Base-by-base conservation (phyloP, 1,284 basidiomycete genomes). In the Macrocybe sp. region DNA sequence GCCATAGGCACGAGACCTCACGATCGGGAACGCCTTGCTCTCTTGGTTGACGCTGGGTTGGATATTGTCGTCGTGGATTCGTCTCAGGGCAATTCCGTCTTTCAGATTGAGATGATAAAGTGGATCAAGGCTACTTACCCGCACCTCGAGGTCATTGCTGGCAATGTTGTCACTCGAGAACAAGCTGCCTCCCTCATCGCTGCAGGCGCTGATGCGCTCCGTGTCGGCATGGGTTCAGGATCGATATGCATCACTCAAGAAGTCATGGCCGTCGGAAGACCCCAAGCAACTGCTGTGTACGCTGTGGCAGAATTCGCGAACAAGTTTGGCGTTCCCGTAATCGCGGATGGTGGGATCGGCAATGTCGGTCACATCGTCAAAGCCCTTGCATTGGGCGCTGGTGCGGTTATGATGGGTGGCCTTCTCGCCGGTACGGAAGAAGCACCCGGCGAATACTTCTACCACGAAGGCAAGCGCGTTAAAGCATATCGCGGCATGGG, bases 231-330 rank as follows among this genome's bases (percentile, higher is more conserved):
- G 96, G 96, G 96, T 44, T 92, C 88, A 10, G 96, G 96, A 12
- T 97, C 93, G 8, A 99, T 99, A 64, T 99, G 96, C 67, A 99
- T 99, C 70, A 99, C 96, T 4, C 96, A 99, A 70, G 96, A 99
- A 67, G 92, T 99, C 60, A 99, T 98, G 91, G 96, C 97, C n/a
- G 96, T 98, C 48, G 97, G 96, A 31, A 85, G 96, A 33, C 97
- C 96, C 1, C 96, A 99, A 69, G 96, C 95, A 8, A 97, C 95
- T 0, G 96, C 97, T 9, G 94, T 99, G 9, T 89, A 91, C 66
- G 86, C 92, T 40, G 96, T 99, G 9, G 83, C 95, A 28, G 93
- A 99, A 72, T 98, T 98, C 61, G 85, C 95, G 28, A 79, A 69
- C 69, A 83, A 88, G 64, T 99, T 99, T 65, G 97, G 96, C 38